These are phyloP conservation scores for Phaffia australis DNA, from an alignment of 768 basidiomycete species.

Conservation along the genomic window DNA sequence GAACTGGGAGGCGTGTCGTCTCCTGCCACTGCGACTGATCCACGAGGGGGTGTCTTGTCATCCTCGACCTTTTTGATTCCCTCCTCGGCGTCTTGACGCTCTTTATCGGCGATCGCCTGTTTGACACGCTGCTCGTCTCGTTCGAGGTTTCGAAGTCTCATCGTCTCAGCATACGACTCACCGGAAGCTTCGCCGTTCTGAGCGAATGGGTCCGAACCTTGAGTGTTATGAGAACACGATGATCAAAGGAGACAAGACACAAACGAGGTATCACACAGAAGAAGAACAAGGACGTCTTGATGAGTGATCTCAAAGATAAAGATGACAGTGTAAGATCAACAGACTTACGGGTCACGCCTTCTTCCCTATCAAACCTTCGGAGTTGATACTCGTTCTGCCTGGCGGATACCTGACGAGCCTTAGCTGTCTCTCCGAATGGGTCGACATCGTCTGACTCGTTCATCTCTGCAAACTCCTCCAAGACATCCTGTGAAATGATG, in stretches of 20 bases:
- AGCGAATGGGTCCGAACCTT: conserved; percentile 41
- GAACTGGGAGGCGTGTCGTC: conserved; percentile 33
- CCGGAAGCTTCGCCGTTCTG: conserved; percentile 62
- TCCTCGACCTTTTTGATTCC: conserved; percentile 43
- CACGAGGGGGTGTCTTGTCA: conserved; percentile 80
- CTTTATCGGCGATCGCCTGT: conserved; percentile 64
- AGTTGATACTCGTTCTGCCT: conserved; percentile 93
- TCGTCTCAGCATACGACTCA: conserved; percentile 82
- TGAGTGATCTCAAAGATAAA: not conserved
- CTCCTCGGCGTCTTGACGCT: conserved; percentile 49
- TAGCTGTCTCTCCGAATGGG: conserved; percentile 68
- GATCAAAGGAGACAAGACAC: not conserved
- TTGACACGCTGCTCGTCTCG: conserved; percentile 80
- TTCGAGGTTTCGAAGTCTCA: conserved; percentile 81
- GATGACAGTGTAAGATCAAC: not conserved
- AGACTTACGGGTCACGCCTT: conserved; percentile 35
- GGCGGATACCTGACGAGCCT: conserved; percentile 82
- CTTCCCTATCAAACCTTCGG: conserved; percentile 73
- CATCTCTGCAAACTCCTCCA: conserved; percentile 85
- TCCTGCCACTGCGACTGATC: conserved; percentile 42
- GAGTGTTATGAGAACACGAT: conserved; percentile 40
- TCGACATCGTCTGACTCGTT: conserved; percentile 81
- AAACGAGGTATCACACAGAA: not conserved
- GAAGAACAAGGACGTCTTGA: not conserved
- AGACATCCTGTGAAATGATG: conserved; percentile 57